A percentile compares a stretch with the other conserved stretches of the same genome.
phyloP scores from a whole-genome alignment of 1,139 yeast genomes.

The Taphrina pruni region DNA sequence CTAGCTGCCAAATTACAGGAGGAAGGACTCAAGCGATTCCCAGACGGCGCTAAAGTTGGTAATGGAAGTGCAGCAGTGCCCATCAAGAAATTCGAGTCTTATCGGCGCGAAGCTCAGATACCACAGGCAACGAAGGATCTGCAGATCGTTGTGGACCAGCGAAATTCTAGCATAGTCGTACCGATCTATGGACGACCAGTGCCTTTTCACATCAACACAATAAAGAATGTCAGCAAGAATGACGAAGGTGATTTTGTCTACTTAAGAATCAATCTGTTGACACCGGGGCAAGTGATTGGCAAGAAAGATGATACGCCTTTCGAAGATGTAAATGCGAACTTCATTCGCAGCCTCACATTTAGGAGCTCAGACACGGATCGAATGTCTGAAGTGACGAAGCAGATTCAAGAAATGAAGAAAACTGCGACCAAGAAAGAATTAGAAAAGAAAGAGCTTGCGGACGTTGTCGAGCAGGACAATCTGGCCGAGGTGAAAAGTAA shows the following conservation, averaged over 20 bases:
- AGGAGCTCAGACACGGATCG: slow-evolving; percentile 91
- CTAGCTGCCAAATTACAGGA: slow-evolving; percentile 46
- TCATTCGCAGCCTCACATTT: slow-evolving; percentile 83
- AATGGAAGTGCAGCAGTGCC: slow-evolving; percentile 74
- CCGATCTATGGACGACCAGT: slow-evolving; percentile 97
- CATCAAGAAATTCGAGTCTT: slow-evolving; percentile 91
- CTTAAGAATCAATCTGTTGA: slow-evolving; percentile 85
- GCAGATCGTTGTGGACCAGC: slow-evolving; percentile 83
- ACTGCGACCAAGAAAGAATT: slow-evolving; percentile 88
- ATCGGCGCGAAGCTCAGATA: slow-evolving; percentile 88
- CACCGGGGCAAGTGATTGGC: slow-evolving; percentile 82
- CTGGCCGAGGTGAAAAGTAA: slow-evolving; percentile 69
- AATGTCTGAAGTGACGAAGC: slow-evolving; percentile 87
- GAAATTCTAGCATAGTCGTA: slow-evolving; percentile 83
- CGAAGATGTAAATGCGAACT: slow-evolving; percentile 87
- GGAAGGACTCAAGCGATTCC: slow-evolving; percentile 45
- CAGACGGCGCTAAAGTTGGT: slow-evolving; percentile 57
- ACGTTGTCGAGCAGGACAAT: slow-evolving; percentile 90
- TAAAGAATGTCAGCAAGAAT: slow-evolving; percentile 90
- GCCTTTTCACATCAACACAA: slow-evolving; percentile 93
- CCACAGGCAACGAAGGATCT: slow-evolving; percentile 83
- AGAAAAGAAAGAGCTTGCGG: slow-evolving; percentile 90
- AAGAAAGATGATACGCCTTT: slow-evolving; percentile 81
- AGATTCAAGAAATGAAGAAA: slow-evolving; percentile 89
- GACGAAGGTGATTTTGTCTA: slow-evolving; percentile 97